phyloP scores from a whole-genome alignment of 2,329 filamentous ascomycete species.

The Curvularia sp. region DNA sequence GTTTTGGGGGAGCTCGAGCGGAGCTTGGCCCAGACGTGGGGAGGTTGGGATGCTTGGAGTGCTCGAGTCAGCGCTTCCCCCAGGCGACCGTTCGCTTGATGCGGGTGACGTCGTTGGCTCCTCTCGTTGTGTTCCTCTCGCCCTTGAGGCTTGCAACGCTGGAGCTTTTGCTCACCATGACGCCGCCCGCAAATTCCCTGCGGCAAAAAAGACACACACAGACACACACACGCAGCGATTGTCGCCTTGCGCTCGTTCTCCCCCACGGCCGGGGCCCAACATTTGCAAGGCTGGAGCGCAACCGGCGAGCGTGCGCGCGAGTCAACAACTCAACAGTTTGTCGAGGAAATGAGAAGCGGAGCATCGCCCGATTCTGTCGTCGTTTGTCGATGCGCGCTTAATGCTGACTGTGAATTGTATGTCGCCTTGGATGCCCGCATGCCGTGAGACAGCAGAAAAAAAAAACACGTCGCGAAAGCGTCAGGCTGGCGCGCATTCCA shows the following conservation, averaged over 20 bases:
- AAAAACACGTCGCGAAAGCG: not conserved
- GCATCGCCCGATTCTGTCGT: conserved; percentile 22
- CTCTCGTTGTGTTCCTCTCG: not conserved
- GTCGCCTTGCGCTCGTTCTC: not conserved
- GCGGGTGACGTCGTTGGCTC: conserved; percentile 23
- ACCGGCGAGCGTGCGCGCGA: conserved; percentile 23
- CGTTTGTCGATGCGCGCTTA: conserved; percentile 9
- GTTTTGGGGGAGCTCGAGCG: conserved; percentile 29
- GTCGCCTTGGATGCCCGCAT: not conserved
- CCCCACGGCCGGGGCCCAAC: conserved; percentile 9
- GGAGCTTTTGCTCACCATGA: conserved; percentile 3
- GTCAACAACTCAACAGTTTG: conserved; percentile 39
- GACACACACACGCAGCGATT: not conserved
- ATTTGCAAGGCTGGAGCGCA: conserved; percentile 19
- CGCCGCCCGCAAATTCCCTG: not conserved
- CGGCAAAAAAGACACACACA: not conserved
- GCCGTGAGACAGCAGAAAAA: not conserved
- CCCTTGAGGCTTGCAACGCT: no score
- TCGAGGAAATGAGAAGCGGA: conserved; percentile 34
- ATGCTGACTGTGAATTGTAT: conserved; percentile 3
- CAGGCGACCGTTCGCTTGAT: conserved; percentile 13
- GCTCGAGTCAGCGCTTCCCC: conserved; percentile 23
- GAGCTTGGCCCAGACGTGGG: conserved; percentile 23
- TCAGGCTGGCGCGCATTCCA: conserved; percentile 1
- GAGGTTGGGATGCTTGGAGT: conserved; percentile 22